Evolutionary conservation across 208 protist species (phyloP).

Genomic region (Trypanosoma congolense): DNA sequence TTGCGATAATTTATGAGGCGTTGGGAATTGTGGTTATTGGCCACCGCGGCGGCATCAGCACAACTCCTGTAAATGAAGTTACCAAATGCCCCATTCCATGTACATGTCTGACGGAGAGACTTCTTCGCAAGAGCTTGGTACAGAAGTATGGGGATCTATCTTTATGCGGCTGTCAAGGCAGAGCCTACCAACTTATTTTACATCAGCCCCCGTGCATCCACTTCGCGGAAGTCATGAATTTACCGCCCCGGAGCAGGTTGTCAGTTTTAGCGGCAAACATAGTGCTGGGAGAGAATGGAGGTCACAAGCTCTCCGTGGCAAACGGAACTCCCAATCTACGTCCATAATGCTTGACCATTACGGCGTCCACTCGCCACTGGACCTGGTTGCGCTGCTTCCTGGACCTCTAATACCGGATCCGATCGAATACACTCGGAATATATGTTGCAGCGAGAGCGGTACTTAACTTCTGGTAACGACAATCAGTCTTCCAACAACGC

Average conservation of each 20-base stretch:
- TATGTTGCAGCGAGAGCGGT: conserved; percentile 22
- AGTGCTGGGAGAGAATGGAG: no score
- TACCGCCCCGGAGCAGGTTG: no score
- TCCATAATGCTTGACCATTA: background rate
- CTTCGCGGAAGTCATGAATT: no score
- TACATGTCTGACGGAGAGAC: conserved; percentile 29
- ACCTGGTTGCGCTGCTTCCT: conserved; percentile 55
- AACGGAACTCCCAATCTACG: background rate
- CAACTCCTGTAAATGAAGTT: conserved; percentile 33
- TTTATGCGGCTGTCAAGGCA: no score
- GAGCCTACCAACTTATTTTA: no score
- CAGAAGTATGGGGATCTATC: no score
- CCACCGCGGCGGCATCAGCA: conserved; percentile 33
- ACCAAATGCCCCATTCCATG: conserved; percentile 49
- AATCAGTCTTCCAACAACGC: background rate
- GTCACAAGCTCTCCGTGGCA: no score
- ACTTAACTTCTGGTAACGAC: conserved; percentile 3
- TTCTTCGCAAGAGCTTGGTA: conserved; percentile 2
- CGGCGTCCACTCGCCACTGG: conserved; percentile 9
- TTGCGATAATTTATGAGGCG: conserved; percentile 25
- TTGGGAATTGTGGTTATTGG: conserved; percentile 52
- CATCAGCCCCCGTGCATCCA: no score
- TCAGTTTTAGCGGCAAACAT: no score
- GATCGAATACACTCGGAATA: conserved; percentile 16
- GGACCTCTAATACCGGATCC: conserved; percentile 44